Conservation (phyloP, 345 rosid genomes). For the Lepidium didymum region DNA sequence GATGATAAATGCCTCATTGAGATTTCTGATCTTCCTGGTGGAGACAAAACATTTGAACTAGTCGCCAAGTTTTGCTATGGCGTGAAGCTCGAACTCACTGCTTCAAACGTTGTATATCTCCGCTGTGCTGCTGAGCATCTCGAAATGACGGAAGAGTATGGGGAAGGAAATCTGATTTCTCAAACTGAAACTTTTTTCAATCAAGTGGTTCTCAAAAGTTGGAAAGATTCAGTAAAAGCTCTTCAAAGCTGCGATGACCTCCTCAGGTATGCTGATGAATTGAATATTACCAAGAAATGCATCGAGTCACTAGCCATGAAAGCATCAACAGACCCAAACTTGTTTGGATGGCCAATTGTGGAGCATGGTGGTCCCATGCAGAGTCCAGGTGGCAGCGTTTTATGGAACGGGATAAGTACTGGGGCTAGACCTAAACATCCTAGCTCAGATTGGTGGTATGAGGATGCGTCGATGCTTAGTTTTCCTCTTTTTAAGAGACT, state of each 20-base stretch:
- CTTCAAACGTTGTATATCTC: conserved; percentile 76
- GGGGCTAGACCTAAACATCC: conserved; percentile 75
- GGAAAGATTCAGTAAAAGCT: conserved; percentile 86
- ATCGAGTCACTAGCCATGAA: conserved; percentile 68
- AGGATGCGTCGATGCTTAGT: conserved; percentile 74
- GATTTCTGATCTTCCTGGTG: conserved; percentile 70
- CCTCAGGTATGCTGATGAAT: conserved; percentile 58
- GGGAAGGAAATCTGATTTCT: conserved; percentile 72
- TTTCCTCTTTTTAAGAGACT: conserved; percentile 70
- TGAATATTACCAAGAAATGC: conserved; percentile 69
- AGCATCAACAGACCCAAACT: conserved; percentile 77
- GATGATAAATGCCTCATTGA: conserved; percentile 59
- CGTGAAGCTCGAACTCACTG: conserved; percentile 92
- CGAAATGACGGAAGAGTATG: conserved; percentile 91
- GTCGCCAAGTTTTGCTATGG: conserved; percentile 96
- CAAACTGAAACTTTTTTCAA: conserved; percentile 84
- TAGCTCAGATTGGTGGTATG: conserved; percentile 95
- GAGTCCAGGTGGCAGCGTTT: conserved; percentile 92
- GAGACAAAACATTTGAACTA: conserved; percentile 89
- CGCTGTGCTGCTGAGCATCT: conserved; percentile 85
- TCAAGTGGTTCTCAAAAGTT: conserved; percentile 73
- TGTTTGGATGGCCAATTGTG: conserved; percentile 89
- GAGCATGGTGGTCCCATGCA: conserved; percentile 94
- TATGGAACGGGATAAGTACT: conserved; percentile 98
- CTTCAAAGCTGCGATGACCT: conserved; percentile 80